A percentile compares a stretch with the other conserved stretches of the same genome.
phyloP scores from a whole-genome alignment of 495 filamentous ascomycete species.

The Platismatia glauca region DNA sequence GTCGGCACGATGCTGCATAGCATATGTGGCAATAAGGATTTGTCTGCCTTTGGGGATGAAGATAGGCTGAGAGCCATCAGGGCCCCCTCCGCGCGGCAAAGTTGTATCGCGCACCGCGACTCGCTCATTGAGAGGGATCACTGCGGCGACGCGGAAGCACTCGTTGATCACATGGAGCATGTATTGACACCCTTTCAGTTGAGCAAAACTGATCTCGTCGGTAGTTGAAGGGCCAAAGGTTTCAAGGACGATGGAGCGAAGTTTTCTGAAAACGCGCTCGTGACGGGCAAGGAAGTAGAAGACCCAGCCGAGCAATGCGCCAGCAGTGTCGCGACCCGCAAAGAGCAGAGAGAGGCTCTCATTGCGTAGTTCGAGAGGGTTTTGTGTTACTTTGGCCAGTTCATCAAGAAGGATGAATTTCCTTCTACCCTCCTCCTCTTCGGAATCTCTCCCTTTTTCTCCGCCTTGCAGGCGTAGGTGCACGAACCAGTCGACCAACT shows the following conservation, averaged over 20 bases:
- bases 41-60: conserved; percentile 38
- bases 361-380: conserved; percentile 51
- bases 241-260: conserved; percentile 30
- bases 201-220: conserved; percentile 10
- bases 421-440: conserved; percentile 11
- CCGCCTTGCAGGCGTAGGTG: conserved; percentile 15
- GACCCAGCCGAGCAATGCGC: conserved; percentile 33
- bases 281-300: conserved; percentile 19
- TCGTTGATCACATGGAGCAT: conserved; percentile 17
- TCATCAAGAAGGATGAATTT: conserved; percentile 44
- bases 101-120: conserved; percentile 41
- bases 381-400: conserved; percentile 48
- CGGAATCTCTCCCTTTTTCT: conserved; percentile 18
- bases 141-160: conserved; percentile 26
- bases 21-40: conserved; percentile 39
- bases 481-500: conserved; percentile 18
- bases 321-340: conserved; percentile 32
- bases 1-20: conserved; percentile 48
- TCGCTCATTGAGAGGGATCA: conserved; percentile 55
- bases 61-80: conserved; percentile 44
- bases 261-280: conserved; percentile 11
- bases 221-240: conserved; percentile 5
- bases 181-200: conserved; percentile 15
- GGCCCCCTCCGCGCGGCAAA: conserved; percentile 60
- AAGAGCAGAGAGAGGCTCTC: conserved; percentile 56